Base-by-base conservation (phyloP, 2,329 filamentous ascomycete genomes). In the Neoarthrinium moseri region DNA sequence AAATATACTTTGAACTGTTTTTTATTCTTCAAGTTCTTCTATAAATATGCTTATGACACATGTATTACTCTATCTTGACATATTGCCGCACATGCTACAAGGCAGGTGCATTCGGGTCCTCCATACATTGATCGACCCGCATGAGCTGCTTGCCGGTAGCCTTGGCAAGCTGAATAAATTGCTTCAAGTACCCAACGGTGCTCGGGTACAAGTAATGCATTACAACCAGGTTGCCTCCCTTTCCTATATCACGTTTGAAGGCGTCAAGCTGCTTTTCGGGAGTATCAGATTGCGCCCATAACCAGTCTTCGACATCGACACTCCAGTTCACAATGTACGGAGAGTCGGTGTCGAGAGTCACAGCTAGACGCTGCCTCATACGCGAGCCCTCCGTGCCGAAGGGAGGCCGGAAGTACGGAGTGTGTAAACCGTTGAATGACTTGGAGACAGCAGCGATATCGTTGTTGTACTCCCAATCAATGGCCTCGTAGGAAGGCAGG, bases 281-380 rank as follows among this genome's bases (percentile, higher is more conserved):
- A 4, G 82, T 86, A 34, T 66, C 57, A 0, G 72, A 76, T 58
- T 75, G 66, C 1, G 81, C 83, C 81, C 83, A 88, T 20, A 84
- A 57, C 81, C 83, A 87, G 60, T 88, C 84, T 68, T 87, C 81
- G 24, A 87, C 79, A 56, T 88, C 84, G 35, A 88, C 79, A 56
- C 75, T 82, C 84, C 84, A 87, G 61, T 81, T 81, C 42, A 86
- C 75, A 34, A 87, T 77, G 52, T 78, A 77, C 1, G 80, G 74
- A 12, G 77, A 71, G 2, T 72, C 67, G 17, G 76, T 72, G 13
- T 63, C 62, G 35, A 75, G 69, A 0, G 77, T 73, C 1, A 71
- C 69, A 0, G 81, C 77, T 22, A 87, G 73, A 32, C 81, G 74
- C 60, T 85, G 77, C 4, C 84, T 75, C 67, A 84, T 83, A 36